phyloP scores from a whole-genome alignment of 2,329 filamentous ascomycete genomes.

The Monilinia laxa region DNA sequence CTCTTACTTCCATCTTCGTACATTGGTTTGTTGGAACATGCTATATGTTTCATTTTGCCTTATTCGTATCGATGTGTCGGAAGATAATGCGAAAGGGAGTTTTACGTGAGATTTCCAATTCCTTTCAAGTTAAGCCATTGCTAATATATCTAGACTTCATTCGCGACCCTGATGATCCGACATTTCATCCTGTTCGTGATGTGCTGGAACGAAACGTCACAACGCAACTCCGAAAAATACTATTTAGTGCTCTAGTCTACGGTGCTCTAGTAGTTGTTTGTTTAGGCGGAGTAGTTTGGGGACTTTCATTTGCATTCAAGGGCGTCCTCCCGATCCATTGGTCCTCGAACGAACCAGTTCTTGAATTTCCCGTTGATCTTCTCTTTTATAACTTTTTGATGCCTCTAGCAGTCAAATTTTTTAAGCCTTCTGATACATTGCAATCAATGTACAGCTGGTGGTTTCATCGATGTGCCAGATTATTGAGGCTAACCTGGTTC shows the following conservation, averaged over 20 bases:
- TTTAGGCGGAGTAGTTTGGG: constrained; percentile 93
- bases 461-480: constrained; percentile 82
- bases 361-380: constrained; percentile 92
- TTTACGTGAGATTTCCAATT: constrained; percentile 62
- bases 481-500: constrained; percentile 83
- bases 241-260: constrained; percentile 94
- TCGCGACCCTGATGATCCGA: constrained; percentile 94
- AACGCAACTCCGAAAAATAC: constrained; percentile 92
- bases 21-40: constrained; percentile 99
- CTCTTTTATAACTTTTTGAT: constrained; percentile 97
- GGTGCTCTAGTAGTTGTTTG: constrained; percentile 90
- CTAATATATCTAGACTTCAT: constrained; percentile 73
- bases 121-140: constrained; percentile 1
- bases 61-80: constrained; percentile 98
- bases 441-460: constrained; percentile 92
- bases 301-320: constrained; percentile 65
- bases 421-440: constrained; percentile 81
- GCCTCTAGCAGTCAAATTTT: constrained; percentile 78
- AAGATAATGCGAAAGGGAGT: constrained; percentile 96
- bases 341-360: constrained; percentile 84
- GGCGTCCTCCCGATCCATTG: constrained; percentile 87
- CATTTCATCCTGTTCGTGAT: constrained; percentile 95
- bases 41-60: constrained; percentile 99
- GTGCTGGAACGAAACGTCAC: constrained; percentile 90
- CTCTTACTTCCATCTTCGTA: constrained; percentile 88